phyloP scores from a whole-genome alignment of 2,329 filamentous ascomycete genomes.

The Septoria petroselini region DNA sequence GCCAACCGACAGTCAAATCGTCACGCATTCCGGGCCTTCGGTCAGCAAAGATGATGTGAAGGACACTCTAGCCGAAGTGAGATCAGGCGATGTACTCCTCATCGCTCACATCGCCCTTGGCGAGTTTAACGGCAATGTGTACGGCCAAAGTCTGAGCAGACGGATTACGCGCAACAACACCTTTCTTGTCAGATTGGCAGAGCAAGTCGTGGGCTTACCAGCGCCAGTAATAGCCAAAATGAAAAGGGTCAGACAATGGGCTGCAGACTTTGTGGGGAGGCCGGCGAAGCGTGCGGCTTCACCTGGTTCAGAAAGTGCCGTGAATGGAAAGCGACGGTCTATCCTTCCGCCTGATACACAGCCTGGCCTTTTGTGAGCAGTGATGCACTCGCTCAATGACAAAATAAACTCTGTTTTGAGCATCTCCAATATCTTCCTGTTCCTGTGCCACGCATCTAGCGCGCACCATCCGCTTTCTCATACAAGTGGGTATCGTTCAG shows the following conservation, averaged over 20 bases:
- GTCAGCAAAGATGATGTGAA: slow-evolving; percentile 37
- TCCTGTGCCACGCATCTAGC: too few species aligned
- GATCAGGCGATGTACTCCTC: slow-evolving; percentile 72
- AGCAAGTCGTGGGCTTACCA: slow-evolving; percentile 48
- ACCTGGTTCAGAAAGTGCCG: not conserved
- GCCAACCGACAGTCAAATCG: slow-evolving; percentile 34
- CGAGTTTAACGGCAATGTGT: slow-evolving; percentile 72
- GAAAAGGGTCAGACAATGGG: slow-evolving; percentile 69
- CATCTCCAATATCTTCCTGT: too few species aligned
- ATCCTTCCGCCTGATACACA: slow-evolving; percentile 37
- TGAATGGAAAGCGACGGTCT: slow-evolving; percentile 12
- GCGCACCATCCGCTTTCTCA: too few species aligned
- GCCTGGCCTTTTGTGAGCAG: slow-evolving; percentile 7
- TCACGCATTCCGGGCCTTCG: not conserved
- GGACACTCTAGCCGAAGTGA: slow-evolving; percentile 49
- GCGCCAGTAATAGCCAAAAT: slow-evolving; percentile 61
- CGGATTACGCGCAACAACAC: slow-evolving; percentile 66
- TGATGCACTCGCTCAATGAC: too few species aligned
- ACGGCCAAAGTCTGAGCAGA: slow-evolving; percentile 75
- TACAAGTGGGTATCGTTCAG: too few species aligned
- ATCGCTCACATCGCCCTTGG: slow-evolving; percentile 75
- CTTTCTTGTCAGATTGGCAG: slow-evolving; percentile 46
- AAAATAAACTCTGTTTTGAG: too few species aligned
- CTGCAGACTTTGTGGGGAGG: slow-evolving; percentile 62
- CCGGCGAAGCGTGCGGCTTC: slow-evolving; percentile 1